Evolutionary conservation across 2,329 filamentous ascomycete species (phyloP).

Genomic region (Berkeleyomyces basicola): DNA sequence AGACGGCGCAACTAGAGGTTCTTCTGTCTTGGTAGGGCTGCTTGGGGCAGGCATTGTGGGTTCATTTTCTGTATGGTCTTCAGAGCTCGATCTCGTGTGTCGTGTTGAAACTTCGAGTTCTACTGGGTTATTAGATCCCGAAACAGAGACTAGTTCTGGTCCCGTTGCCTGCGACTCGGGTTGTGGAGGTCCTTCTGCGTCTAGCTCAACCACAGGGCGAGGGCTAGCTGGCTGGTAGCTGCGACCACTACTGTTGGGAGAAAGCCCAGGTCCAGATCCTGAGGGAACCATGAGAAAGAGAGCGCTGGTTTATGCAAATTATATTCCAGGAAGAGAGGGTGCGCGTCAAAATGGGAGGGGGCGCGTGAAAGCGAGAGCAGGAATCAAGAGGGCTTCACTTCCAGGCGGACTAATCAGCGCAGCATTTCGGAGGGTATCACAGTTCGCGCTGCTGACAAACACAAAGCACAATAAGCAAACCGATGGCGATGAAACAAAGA

Average conservation of each 20-base stretch:
- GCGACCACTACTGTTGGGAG: neutral
- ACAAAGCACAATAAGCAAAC: neutral
- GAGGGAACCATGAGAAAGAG: neutral
- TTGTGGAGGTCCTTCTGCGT: neutral
- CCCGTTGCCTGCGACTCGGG: neutral
- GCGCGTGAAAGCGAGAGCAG: neutral
- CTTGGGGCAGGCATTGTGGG: neutral
- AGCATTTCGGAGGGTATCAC: constrained; percentile 1
- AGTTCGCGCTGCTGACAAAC: neutral
- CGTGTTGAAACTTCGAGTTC: neutral
- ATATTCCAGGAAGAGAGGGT: neutral
- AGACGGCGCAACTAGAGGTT: neutral
- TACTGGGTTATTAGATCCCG: neutral
- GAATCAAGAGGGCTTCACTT: neutral
- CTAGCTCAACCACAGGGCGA: constrained; percentile 10
- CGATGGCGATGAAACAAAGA: neutral
- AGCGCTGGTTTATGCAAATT: neutral
- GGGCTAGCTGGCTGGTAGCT: neutral
- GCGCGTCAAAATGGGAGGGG: neutral
- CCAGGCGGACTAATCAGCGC: neutral
- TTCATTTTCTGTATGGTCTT: neutral
- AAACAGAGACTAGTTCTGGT: neutral
- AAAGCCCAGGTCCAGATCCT: neutral
- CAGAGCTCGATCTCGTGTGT: neutral
- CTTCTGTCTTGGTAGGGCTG: neutral